Percentiles rank a stretch among this genome's conserved stretches.
Conservation (phyloP, 2,329 filamentous ascomycete genomes). For the Alternaria ethzedia region DNA sequence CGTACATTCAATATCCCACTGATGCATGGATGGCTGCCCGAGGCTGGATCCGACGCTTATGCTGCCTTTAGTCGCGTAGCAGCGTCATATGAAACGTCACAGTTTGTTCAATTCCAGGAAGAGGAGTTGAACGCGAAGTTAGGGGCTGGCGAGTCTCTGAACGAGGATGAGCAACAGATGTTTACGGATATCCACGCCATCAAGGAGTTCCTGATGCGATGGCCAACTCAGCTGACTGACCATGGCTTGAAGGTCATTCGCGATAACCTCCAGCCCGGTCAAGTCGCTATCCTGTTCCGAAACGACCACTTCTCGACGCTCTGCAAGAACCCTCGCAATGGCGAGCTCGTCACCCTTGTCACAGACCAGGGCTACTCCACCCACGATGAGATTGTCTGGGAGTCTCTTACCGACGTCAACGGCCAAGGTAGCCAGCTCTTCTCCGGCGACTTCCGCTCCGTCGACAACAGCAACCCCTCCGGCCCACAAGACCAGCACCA, state of each 20-base stretch:
- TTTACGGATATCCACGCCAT: slow-evolving; percentile 86
- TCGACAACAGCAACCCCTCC: slow-evolving; percentile 63
- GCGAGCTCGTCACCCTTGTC: slow-evolving; percentile 80
- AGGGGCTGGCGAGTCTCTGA: slow-evolving; percentile 64
- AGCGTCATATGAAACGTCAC: slow-evolving; percentile 87
- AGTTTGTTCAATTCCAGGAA: slow-evolving; percentile 85
- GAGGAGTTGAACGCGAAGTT: slow-evolving; percentile 87
- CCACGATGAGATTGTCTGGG: slow-evolving; percentile 95
- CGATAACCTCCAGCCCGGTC: slow-evolving; percentile 73
- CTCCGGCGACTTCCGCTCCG: slow-evolving; percentile 85
- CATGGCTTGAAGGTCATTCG: slow-evolving; percentile 79
- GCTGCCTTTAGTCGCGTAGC: slow-evolving; percentile 75
- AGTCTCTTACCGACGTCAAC: slow-evolving; percentile 86
- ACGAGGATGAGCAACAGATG: slow-evolving; percentile 74
- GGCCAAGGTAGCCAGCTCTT: slow-evolving; percentile 84
- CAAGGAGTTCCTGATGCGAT: slow-evolving; percentile 78
- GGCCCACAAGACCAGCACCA: slow-evolving; percentile 36
- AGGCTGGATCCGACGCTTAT: slow-evolving; percentile 67
- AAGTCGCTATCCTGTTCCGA: slow-evolving; percentile 88
- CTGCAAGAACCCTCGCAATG: slow-evolving; percentile 82
- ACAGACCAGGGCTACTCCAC: slow-evolving; percentile 90
- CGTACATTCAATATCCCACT: slow-evolving; percentile 86
- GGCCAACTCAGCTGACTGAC: slow-evolving; percentile 85
- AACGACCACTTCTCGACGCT: slow-evolving; percentile 97
- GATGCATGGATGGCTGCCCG: slow-evolving; percentile 93